phyloP scores from a whole-genome alignment of 345 rosid genomes.

The Populus pruinosa region DNA sequence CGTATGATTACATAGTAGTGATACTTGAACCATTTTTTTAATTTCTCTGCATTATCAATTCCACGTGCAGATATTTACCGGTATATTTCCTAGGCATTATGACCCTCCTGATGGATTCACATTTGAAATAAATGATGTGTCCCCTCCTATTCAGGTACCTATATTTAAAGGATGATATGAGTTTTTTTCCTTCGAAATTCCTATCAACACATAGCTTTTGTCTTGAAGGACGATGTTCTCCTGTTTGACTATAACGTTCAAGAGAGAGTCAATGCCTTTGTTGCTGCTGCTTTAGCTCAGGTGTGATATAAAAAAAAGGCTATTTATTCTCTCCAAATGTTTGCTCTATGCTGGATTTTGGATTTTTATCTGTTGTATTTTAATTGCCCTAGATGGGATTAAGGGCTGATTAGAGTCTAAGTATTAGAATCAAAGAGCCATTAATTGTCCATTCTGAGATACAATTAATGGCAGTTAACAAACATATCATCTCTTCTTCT shows the following conservation, averaged over 20 bases:
- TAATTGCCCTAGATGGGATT: not conserved
- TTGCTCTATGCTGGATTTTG: not conserved
- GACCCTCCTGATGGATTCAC: constrained; percentile 91
- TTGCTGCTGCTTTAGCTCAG: constrained; percentile 83
- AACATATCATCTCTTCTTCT: constrained; percentile 2
- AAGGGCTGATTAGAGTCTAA: not conserved
- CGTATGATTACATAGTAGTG: not conserved
- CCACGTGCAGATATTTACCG: constrained; percentile 73
- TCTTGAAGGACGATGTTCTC: constrained; percentile 64
- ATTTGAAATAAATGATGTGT: constrained; percentile 82
- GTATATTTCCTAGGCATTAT: constrained; percentile 82
- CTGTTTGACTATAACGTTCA: constrained; percentile 87
- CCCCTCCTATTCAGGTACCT: constrained; percentile 84
- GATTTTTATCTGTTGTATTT: not conserved
- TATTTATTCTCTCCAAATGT: not conserved
- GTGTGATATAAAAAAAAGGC: constrained; percentile 29
- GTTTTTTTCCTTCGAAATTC: constrained; percentile 11
- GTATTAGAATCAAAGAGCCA: not conserved
- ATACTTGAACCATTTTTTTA: not conserved
- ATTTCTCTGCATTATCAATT: constrained; percentile 5
- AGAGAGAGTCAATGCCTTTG: constrained; percentile 83
- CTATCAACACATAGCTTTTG: constrained; percentile 22
- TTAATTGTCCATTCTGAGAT: not conserved
- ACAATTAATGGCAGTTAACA: not conserved
- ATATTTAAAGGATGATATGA: constrained; percentile 1